Evolutionary conservation across 441 rosid species (phyloP), one percentile per base, ranked within the genome.

Genomic region (Populus tomentosa): DNA sequence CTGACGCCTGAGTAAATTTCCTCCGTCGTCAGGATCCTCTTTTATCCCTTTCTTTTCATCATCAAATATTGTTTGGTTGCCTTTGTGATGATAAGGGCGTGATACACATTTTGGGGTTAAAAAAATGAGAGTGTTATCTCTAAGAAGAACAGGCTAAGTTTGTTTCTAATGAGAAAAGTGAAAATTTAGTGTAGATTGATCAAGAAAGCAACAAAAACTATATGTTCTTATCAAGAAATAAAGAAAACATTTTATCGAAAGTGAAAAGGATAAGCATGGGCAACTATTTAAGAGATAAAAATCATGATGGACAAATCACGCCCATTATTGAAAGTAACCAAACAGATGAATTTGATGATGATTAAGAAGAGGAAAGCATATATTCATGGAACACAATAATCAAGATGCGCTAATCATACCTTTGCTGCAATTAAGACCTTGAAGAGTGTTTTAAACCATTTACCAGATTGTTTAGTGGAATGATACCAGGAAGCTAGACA

Each of bases 41-140:
- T n/a, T n/a, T n/a, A n/a, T n/a, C n/a, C n/a, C n/a, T n/a, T n/a
- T n/a, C n/a, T n/a, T n/a, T n/a, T 53, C 30, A 68, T 33, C 80
- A 73, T 73, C 80, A 26, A 70, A 74, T 32, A 76, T 64, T 83
- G 71, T 80, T 80, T 74, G 83, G 78, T 53, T 38, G 69, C 20
- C 76, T 73, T 26, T 28, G 30, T 28, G 6, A 38, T 6, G 82
- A 83, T 81, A 78, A 87, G 83, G 75, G 63, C 21, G 67, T 76
- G 69, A 56, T 56, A 35, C 69, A 23, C 56, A 66, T 8, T 21
- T 7, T 32, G 30, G 6, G 8, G 3, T 42, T 24, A 42, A 13
- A 11, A 16, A 30, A 67, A 28, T 30, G 35, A 7, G 6, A 16
- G 5, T 5, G 7, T 3, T n/a, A 46, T 59, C 69, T 7, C 61